Base-by-base conservation (phyloP, 1,284 basidiomycete genomes). In the Tilletia horrida region DNA sequence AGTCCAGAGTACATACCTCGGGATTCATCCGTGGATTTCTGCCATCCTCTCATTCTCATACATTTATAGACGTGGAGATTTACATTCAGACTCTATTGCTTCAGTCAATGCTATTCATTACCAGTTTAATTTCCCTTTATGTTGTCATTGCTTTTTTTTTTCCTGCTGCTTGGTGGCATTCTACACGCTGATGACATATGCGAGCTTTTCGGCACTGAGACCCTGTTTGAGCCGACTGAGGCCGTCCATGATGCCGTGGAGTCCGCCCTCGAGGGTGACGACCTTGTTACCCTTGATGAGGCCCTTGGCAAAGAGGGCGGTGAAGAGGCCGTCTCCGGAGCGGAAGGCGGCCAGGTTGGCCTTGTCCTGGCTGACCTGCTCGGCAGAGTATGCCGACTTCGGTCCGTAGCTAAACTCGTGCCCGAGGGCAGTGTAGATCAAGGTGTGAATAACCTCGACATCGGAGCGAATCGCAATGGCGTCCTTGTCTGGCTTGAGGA, bases 121-220 rank as follows among this genome's bases (percentile, higher is more conserved):
- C n/a, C n/a, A n/a, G n/a, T n/a, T n/a, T n/a, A n/a, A n/a, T n/a
- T n/a, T n/a, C n/a, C n/a, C n/a, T n/a, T n/a, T n/a, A n/a, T n/a
- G n/a, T 44, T 44, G 8, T 44, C 43, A 44, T 44, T 44, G 43
- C 43, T 44, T 44, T 44, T 44, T 44, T 44, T n/a, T n/a, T n/a
- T n/a, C n/a, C n/a, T n/a, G n/a, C n/a, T n/a, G n/a, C n/a, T n/a
- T n/a, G n/a, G n/a, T n/a, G n/a, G n/a, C n/a, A 18, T 3, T 11
- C 6, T 61, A 67, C 13, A 67, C 69, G 67, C 67, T 70, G 69
- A 73, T 73, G 21, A 64, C 65, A 66, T 73, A 76, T 9, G 73
- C 71, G 18, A 80, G 68, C 70, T 80, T 80, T 65, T 80, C 75
- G 6, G 72, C 74, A 1, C 73, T 76, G 6, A 75, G 74, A 57